These are phyloP conservation scores for Acanthamoeba healyi DNA, from an alignment of 208 protist species.

Conservation along the genomic window DNA sequence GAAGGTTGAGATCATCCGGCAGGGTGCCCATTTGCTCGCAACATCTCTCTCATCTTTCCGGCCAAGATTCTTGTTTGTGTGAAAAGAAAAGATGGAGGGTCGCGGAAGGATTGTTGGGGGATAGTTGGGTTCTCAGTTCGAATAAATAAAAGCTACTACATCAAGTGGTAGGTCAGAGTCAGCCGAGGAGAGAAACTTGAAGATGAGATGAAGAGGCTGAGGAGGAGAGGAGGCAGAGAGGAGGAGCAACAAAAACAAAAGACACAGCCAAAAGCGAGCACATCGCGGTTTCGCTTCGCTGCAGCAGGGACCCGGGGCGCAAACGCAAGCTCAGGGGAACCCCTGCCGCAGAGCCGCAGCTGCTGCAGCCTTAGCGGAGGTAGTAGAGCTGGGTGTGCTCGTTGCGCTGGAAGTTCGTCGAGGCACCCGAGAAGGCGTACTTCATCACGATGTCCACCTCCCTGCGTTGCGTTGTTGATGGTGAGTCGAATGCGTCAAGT, in stretches of 20 bases:
- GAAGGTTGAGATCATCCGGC: too few relatives aligned
- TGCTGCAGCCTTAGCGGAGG: slow-evolving; percentile 23
- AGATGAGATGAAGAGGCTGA: too few relatives aligned
- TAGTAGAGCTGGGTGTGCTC: slow-evolving; percentile 65
- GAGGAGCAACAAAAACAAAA: not conserved
- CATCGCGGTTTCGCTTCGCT: not conserved
- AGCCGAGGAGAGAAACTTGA: not conserved
- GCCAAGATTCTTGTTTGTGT: too few relatives aligned
- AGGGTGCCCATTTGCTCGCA: too few relatives aligned
- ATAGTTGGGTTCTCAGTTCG: not conserved
- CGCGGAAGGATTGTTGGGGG: too few relatives aligned
- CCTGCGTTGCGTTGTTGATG: not conserved
- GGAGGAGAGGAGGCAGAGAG: not conserved
- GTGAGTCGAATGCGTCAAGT: too few relatives aligned
- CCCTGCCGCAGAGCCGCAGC: too few relatives aligned
- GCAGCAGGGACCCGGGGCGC: not conserved
- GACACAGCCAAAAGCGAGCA: not conserved
- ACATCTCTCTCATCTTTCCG: too few relatives aligned
- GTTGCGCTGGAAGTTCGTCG: slow-evolving; percentile 22
- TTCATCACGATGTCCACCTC: slow-evolving; percentile 67
- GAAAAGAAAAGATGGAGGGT: too few relatives aligned
- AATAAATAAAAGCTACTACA: slow-evolving; percentile 28
- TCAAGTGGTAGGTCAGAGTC: not conserved
- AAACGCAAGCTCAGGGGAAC: not conserved
- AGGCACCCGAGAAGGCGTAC: slow-evolving; percentile 52